Percentiles rank a stretch among this genome's conserved stretches.
phyloP scores from a whole-genome alignment of 2,329 filamentous ascomycete genomes.

The Ceratocystis harringtonii region DNA sequence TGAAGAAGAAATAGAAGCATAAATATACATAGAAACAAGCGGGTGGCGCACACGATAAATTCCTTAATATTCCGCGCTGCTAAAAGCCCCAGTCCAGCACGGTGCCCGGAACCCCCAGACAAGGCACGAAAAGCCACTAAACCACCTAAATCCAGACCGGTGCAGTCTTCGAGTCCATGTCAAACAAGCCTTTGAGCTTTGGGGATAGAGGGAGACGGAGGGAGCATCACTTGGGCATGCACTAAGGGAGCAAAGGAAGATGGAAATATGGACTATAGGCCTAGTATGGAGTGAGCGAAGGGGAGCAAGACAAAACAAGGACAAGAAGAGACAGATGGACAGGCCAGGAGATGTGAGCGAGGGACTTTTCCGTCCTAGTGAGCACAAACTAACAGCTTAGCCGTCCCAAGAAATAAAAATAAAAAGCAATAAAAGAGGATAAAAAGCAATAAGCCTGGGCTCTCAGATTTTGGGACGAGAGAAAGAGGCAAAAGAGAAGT shows the following conservation, averaged over 20 bases:
- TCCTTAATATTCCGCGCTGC: background rate
- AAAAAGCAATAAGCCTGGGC: background rate
- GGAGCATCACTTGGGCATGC: background rate
- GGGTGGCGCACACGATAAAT: conserved; percentile 4
- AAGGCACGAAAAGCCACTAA: conserved; percentile 4
- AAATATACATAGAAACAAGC: conserved; percentile 2
- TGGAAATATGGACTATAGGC: background rate
- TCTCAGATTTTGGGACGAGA: background rate
- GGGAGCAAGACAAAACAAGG: conserved; percentile 2
- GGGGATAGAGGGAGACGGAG: background rate
- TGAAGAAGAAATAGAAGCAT: conserved; percentile 1
- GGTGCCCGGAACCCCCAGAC: background rate
- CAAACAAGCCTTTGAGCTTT: background rate
- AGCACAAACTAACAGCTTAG: background rate
- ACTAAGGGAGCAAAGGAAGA: conserved; percentile 3
- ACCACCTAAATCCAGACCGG: conserved; percentile 3
- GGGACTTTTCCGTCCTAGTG: background rate
- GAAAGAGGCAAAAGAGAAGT: background rate
- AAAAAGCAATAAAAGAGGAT: background rate
- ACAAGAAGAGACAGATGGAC: background rate
- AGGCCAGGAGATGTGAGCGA: background rate
- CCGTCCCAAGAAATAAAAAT: background rate
- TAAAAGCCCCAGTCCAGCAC: background rate
- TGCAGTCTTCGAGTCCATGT: background rate
- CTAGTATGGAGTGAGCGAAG: conserved; percentile 2